phyloP scores from a whole-genome alignment of 2,329 filamentous ascomycete genomes.

The Colletotrichum viniferum region DNA sequence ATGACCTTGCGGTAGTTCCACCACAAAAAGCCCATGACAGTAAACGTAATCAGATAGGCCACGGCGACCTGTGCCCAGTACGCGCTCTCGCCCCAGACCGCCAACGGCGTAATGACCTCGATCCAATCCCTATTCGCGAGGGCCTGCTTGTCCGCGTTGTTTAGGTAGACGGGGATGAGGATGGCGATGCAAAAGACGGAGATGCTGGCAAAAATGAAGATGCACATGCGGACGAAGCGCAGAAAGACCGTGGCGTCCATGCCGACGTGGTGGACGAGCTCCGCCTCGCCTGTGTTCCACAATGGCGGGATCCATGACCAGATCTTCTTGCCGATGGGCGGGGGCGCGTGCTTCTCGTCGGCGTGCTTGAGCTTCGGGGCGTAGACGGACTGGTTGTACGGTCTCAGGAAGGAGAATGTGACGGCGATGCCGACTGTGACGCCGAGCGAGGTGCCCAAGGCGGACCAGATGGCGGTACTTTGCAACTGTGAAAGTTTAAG shows the following conservation, averaged over 20 bases:
- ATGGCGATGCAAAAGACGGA: constrained; percentile 76
- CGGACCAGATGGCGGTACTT: constrained; percentile 73
- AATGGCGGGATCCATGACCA: constrained; percentile 88
- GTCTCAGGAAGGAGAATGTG: constrained; percentile 86
- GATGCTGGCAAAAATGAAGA: constrained; percentile 83
- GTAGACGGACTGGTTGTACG: constrained; percentile 91
- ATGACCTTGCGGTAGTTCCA: constrained; percentile 82
- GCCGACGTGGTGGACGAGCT: constrained; percentile 81
- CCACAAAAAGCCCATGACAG: constrained; percentile 84
- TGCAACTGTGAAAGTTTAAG: constrained; percentile 38
- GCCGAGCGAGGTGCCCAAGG: constrained; percentile 79
- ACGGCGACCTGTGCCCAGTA: constrained; percentile 66
- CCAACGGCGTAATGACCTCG: constrained; percentile 62
- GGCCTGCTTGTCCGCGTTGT: constrained; percentile 43
- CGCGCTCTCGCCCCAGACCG: constrained; percentile 50
- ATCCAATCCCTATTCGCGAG: constrained; percentile 49
- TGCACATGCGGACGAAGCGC: constrained; percentile 86
- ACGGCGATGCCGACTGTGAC: constrained; percentile 76
- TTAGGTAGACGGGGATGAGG: constrained; percentile 80
- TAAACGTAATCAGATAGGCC: constrained; percentile 71
- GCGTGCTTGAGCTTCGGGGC: constrained; percentile 92
- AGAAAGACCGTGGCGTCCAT: constrained; percentile 92
- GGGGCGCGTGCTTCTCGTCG: constrained; percentile 87
- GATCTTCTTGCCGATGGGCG: constrained; percentile 82
- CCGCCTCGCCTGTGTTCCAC: constrained; percentile 75